Percentiles rank a stretch among this genome's conserved stretches.
These are phyloP conservation scores for Baeospora myosura DNA, from an alignment of 1,284 basidiomycete genomes.

Conservation along the genomic window DNA sequence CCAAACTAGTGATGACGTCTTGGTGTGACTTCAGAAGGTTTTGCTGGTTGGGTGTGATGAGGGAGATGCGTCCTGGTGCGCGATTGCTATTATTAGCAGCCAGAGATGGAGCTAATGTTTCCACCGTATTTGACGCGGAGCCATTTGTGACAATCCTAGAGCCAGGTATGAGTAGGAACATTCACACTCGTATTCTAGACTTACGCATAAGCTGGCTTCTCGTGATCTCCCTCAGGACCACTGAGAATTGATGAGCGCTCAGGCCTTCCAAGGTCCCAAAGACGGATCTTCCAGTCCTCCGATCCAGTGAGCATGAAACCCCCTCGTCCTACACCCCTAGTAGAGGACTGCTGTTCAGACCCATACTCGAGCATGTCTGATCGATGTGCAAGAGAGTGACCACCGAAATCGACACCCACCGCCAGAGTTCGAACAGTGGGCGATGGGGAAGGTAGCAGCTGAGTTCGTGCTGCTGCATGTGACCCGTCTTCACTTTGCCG, in stretches of 20 bases:
- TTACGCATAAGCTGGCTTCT: constrained; percentile 66
- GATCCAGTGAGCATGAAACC: constrained; percentile 80
- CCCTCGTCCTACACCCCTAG: constrained; percentile 31
- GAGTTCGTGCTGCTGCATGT: constrained; percentile 18
- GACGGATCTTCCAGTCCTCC: constrained; percentile 71
- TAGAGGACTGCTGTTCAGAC: constrained; percentile 28
- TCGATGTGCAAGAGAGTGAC: constrained; percentile 46
- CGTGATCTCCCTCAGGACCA: constrained; percentile 60
- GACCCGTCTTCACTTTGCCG: constrained; percentile 30
- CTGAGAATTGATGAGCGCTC: constrained; percentile 71
- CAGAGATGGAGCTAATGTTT: constrained; percentile 54
- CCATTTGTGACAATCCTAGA: constrained; percentile 27
- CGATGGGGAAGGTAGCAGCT: constrained; percentile 36
- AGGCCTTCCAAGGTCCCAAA: constrained; percentile 74
- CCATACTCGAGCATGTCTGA: constrained; percentile 47
- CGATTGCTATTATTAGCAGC: constrained; percentile 49
- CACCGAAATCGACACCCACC: constrained; percentile 68
- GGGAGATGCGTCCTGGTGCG: constrained; percentile 64
- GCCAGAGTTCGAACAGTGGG: constrained; percentile 60
- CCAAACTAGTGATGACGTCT: constrained; percentile 76
- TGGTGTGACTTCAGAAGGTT: constrained; percentile 72
- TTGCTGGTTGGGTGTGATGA: constrained; percentile 76
- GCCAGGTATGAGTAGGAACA: constrained; percentile 8
- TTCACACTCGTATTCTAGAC: constrained; percentile 11
- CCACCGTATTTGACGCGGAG: constrained; percentile 46